These are phyloP conservation scores for Ogataea pilisensis DNA, from an alignment of 805 yeast genomes.

Conservation along the genomic window DNA sequence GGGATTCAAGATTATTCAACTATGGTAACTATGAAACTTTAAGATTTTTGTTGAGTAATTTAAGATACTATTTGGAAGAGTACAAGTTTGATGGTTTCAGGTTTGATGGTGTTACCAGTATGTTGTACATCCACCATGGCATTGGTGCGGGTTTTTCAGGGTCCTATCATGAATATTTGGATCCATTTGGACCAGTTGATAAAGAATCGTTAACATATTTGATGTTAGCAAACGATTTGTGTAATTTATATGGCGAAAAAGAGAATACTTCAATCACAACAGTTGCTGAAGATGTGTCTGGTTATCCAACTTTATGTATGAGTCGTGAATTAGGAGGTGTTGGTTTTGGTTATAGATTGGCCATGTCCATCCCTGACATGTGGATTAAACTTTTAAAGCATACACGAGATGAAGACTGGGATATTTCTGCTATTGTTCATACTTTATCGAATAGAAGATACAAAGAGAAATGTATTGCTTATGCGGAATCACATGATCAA, in stretches of 20 bases:
- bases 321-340: conserved; percentile 76
- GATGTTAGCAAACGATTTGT: conserved; percentile 84
- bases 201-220: conserved; percentile 81
- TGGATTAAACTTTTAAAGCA: conserved; percentile 95
- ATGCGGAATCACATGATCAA: conserved; percentile 95
- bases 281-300: conserved; percentile 95
- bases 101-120: conserved; percentile 94
- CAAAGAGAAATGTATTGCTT: conserved; percentile 83
- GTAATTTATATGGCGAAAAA: conserved; percentile 45
- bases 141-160: conserved; percentile 87
- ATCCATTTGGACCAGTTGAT: conserved; percentile 71
- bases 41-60: conserved; percentile 77
- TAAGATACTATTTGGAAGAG: conserved; percentile 78
- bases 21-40: conserved; percentile 90
- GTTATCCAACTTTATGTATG: conserved; percentile 92
- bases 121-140: conserved; percentile 92
- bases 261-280: conserved; percentile 44
- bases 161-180: conserved; percentile 85
- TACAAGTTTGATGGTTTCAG: conserved; percentile 92
- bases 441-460: conserved; percentile 86
- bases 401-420: conserved; percentile 84
- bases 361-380: conserved; percentile 99
- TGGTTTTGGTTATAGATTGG: conserved; percentile 89
- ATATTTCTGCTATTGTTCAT: conserved; percentile 70
- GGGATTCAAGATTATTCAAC: conserved; percentile 96